Evolutionary conservation across 129 eudicot genomes (phyloP).

Genomic region (Tanacetum coccineum): DNA sequence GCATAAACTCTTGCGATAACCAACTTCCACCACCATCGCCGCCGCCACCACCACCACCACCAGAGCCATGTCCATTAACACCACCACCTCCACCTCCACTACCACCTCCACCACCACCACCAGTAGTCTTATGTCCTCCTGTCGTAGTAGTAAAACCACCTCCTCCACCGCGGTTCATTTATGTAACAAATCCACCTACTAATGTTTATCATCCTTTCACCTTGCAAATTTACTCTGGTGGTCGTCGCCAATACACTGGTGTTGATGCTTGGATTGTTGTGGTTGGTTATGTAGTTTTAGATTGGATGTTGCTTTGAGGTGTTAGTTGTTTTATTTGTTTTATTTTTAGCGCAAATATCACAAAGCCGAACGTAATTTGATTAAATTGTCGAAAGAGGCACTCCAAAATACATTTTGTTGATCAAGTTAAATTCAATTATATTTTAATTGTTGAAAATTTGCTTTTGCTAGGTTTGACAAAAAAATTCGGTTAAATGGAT

Average conservation of each 20-base stretch:
- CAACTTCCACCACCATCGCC: slow-evolving; percentile 38
- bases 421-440: too few species aligned
- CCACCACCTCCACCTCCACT: slow-evolving; percentile 25
- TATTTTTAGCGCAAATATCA: background rate
- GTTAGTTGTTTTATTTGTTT: background rate
- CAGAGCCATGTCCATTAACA: background rate
- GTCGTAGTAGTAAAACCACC: slow-evolving; percentile 30
- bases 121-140: slow-evolving; percentile 30
- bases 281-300: slow-evolving; percentile 19
- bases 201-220: slow-evolving; percentile 44
- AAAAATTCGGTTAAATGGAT: too few species aligned
- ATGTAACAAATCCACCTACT: slow-evolving; percentile 35
- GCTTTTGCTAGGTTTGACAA: too few species aligned
- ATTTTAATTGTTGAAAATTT: too few species aligned
- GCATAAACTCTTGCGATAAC: slow-evolving; percentile 48
- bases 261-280: slow-evolving; percentile 20
- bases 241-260: slow-evolving; percentile 14
- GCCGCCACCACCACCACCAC: slow-evolving; percentile 20
- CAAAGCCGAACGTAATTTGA: background rate
- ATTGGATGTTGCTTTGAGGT: slow-evolving; percentile 29
- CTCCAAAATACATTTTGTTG: background rate
- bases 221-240: slow-evolving; percentile 35
- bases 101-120: slow-evolving; percentile 44
- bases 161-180: slow-evolving; percentile 62
- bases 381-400: slow-evolving; percentile 7